A percentile compares a stretch with the other conserved stretches of the same genome.
phyloP scores from a whole-genome alignment of 208 protist genomes.

The Sergeia podlipaevii region DNA sequence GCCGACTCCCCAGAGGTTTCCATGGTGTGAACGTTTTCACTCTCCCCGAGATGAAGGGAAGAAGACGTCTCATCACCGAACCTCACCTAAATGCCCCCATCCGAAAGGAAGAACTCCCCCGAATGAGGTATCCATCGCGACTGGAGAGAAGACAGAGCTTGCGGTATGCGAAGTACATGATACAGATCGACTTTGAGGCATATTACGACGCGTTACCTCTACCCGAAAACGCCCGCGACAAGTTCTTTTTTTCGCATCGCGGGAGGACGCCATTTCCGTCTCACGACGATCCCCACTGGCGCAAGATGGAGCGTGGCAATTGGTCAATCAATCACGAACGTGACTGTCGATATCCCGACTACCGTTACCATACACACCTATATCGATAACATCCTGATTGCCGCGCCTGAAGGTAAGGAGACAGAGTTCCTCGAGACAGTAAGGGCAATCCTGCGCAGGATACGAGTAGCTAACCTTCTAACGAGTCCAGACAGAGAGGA shows the following conservation, averaged over 20 bases:
- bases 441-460: slow-evolving; percentile 9
- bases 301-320: slow-evolving; percentile 22
- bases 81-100: slow-evolving; percentile 21
- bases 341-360: slow-evolving; percentile 18
- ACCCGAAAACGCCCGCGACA: slow-evolving; percentile 12
- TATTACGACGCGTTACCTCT: slow-evolving; percentile 31
- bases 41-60: slow-evolving; percentile 17
- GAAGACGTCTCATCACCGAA: slow-evolving; percentile 22
- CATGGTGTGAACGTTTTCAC: slow-evolving; percentile 17
- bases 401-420: slow-evolving; percentile 21
- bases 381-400: slow-evolving; percentile 30
- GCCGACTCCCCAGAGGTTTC: no score
- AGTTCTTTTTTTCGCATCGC: slow-evolving; percentile 13
- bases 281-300: slow-evolving; percentile 17
- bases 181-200: slow-evolving; percentile 31
- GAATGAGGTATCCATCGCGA: slow-evolving; percentile 8
- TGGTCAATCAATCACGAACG: slow-evolving; percentile 13
- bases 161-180: slow-evolving; percentile 10
- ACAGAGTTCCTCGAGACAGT: slow-evolving; percentile 13
- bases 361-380: slow-evolving; percentile 14
- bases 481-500: slow-evolving; percentile 16
- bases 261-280: slow-evolving; percentile 8
- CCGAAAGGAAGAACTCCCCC: slow-evolving; percentile 16
- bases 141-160: slow-evolving; percentile 13
- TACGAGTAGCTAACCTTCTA: slow-evolving; percentile 14